A percentile compares a stretch with the other conserved stretches of the same genome.
phyloP scores from a whole-genome alignment of 345 rosid genomes.

The Isatis tinctoria region DNA sequence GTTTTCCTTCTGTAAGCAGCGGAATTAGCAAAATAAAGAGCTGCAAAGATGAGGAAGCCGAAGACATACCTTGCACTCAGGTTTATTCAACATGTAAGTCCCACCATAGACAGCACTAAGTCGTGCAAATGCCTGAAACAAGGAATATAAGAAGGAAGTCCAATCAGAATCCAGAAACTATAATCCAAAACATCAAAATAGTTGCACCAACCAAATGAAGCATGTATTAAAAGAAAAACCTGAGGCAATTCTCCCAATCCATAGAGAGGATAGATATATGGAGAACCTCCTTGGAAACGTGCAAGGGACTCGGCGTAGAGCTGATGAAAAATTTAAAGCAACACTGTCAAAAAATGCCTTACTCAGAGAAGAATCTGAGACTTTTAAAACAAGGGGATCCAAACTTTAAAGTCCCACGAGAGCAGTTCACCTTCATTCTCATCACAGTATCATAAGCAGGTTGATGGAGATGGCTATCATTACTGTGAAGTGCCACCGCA shows the following conservation, averaged over 20 bases:
- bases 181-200: background rate
- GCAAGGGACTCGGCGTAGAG: constrained; percentile 87
- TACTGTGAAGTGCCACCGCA: constrained; percentile 90
- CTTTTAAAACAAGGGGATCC: background rate
- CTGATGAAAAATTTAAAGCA: constrained; percentile 38
- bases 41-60: background rate
- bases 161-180: constrained; percentile 36
- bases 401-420: background rate
- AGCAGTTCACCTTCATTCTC: constrained; percentile 82
- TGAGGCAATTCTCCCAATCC: constrained; percentile 99
- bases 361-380: background rate
- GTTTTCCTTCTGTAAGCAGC: background rate
- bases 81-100: constrained; percentile 94
- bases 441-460: constrained; percentile 94
- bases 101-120: constrained; percentile 99
- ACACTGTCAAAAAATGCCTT: constrained; percentile 7
- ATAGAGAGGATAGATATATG: constrained; percentile 89
- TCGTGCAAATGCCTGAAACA: constrained; percentile 83
- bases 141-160: constrained; percentile 2
- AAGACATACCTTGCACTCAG: constrained; percentile 76
- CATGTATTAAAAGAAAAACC: constrained; percentile 36
- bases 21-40: background rate
- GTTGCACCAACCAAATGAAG: constrained; percentile 1
- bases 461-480: constrained; percentile 69
- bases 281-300: constrained; percentile 99